These are phyloP conservation scores for Ustilago crameri DNA, from an alignment of 1,284 basidiomycete genomes.

Conservation along the genomic window DNA sequence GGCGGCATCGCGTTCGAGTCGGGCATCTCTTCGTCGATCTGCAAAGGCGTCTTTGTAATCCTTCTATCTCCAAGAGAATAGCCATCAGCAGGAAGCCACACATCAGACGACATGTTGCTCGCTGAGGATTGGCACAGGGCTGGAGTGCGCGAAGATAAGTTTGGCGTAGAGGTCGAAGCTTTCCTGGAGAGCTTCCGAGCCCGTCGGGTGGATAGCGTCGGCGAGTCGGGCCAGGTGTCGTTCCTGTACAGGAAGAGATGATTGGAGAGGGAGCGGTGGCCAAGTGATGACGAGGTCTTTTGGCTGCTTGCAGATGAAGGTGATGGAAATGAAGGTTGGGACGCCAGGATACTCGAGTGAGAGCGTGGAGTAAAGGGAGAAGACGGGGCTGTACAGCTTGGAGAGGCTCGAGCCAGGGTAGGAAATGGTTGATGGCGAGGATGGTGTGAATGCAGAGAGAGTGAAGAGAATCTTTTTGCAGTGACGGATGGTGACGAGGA, in stretches of 20 bases:
- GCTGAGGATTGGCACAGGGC: background rate
- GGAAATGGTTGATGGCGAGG: background rate
- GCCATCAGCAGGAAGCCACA: background rate
- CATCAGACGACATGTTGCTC: background rate
- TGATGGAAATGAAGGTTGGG: background rate
- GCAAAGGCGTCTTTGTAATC: background rate
- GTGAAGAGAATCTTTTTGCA: background rate
- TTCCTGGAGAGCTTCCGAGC: conserved; percentile 4
- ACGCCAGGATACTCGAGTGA: background rate
- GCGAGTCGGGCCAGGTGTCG: conserved; percentile 18
- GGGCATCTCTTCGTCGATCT: background rate
- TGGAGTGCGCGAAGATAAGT: too few species aligned
- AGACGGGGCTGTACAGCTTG: background rate
- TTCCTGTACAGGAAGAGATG: conserved; percentile 9
- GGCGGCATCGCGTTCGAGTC: conserved; percentile 7
- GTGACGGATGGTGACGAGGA: conserved; percentile 5
- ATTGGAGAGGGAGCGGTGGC: background rate
- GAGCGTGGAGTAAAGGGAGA: background rate
- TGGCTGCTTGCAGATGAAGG: background rate
- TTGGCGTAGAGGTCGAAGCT: background rate
- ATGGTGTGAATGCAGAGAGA: background rate
- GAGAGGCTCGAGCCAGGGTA: background rate
- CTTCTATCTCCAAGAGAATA: background rate
- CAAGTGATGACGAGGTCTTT: background rate
- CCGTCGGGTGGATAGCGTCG: conserved; percentile 16